Conservation (phyloP, 768 basidiomycete genomes). For the Galerina marginata region DNA sequence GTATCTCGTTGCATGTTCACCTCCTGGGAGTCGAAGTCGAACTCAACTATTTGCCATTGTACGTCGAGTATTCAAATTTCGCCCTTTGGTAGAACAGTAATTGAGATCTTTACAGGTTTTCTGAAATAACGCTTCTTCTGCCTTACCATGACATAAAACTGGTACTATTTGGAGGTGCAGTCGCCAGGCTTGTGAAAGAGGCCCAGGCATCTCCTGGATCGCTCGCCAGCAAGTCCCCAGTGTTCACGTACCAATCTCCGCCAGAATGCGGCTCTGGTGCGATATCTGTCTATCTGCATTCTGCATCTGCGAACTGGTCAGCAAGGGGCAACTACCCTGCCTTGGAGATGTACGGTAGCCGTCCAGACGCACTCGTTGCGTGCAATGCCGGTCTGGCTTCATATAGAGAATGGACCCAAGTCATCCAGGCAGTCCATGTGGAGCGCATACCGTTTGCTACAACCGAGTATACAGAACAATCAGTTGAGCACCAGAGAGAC, state of each 20-base stretch:
- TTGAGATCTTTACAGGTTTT: background rate
- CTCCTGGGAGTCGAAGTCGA: background rate
- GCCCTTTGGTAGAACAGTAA: too few relatives aligned
- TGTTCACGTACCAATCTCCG: background rate
- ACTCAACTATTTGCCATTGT: background rate
- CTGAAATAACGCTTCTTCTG: background rate
- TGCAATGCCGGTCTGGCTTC: background rate
- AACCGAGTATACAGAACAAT: constrained; percentile 3
- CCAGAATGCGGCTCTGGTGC: background rate
- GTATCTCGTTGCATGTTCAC: background rate
- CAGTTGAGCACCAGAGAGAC: background rate
- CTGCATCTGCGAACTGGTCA: background rate
- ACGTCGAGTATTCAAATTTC: too few relatives aligned
- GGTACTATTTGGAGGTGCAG: background rate
- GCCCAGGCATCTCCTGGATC: background rate
- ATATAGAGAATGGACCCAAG: background rate
- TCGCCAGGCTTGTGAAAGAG: background rate
- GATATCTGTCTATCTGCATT: background rate
- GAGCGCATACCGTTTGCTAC: background rate
- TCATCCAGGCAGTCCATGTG: background rate
- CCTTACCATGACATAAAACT: constrained; percentile 6
- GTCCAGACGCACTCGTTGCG: background rate
- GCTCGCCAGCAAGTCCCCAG: background rate
- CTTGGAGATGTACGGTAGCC: background rate
- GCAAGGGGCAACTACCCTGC: background rate